Evolutionary conservation across 305 asterid species (phyloP).

Genomic region (Coffea humblotiana): DNA sequence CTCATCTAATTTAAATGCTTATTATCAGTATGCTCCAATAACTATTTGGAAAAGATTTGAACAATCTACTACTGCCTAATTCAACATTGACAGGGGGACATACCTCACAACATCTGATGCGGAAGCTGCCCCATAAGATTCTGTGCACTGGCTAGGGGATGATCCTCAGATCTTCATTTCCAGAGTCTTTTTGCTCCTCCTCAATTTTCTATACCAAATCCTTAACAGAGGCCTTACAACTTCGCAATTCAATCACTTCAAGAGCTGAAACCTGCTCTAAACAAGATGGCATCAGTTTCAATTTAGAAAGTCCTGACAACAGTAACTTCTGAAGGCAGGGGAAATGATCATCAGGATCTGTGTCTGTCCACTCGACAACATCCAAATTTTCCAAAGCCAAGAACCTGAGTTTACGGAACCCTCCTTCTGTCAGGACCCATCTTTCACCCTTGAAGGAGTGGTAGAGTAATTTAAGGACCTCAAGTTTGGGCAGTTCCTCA

Average conservation of each 20-base stretch:
- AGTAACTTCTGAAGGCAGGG: background rate
- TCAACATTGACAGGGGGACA: too few species aligned
- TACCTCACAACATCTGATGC: too few species aligned
- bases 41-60: too few species aligned
- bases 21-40: too few species aligned
- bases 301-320: background rate
- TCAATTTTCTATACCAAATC: too few species aligned
- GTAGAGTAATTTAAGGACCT: constrained; percentile 7
- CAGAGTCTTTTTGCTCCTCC: too few species aligned
- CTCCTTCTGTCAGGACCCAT: constrained; percentile 4
- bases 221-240: constrained; percentile 11
- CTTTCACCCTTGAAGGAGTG: background rate
- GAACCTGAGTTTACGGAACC: constrained; percentile 1
- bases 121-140: too few species aligned
- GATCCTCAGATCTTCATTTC: too few species aligned
- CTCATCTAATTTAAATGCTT: too few species aligned
- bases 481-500: background rate
- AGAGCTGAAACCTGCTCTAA: background rate
- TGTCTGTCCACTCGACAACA: background rate
- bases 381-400: background rate
- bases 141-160: too few species aligned
- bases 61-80: too few species aligned
- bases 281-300: background rate
- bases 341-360: background rate
- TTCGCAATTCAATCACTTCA: background rate